Evolutionary conservation across 2,329 filamentous ascomycete genomes (phyloP), one percentile per base, ranked within the genome.

Genomic region (Arachnomyces sp.): DNA sequence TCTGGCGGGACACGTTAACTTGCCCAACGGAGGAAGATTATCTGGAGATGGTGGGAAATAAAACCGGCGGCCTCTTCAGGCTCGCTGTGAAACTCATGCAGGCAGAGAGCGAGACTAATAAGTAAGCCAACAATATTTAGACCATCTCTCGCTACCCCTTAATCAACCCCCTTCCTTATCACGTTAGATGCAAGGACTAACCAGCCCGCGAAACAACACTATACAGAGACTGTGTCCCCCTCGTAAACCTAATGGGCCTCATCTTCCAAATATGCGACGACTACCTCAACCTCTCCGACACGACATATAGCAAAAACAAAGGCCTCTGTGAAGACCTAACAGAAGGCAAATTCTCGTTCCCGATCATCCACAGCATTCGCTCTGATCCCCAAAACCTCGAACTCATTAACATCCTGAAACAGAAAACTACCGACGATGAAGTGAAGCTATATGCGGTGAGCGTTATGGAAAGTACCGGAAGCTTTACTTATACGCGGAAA

Each of bases 381-480:
- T 67, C 82, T 44, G 77, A 88, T 57, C 64, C 64, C 2, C 53
- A 53, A 3, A 69, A 67, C 40, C 58, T 85, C 78, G 13, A 93
- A 55, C 75, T 98, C 40, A 77, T 95, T 61, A 94, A 92, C 59
- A 94, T 95, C 40, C 71, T 95, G 31, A 85, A 85, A 65, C 87
- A 94, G 63, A 88, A 87, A 66, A 86, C 87, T 1, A 74, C 71
- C 7, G 83, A 94, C 53, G 78, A 84, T 39, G 82, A 88, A 52
- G 84, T 95, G 40, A 95, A 95, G 71, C 70, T 77, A 45, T 96
- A 95, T 60, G 92, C 92, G 3, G 82, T 96, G 14, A 73, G 73
- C 34, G 94, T 95, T 60, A 94, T 98, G 87, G 82, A 95, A 62
- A 72, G 75, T 47, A 93, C 84, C 1, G 88, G 88, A 29, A 94